Percentiles rank a stretch among this genome's conserved stretches.
Evolutionary conservation across 2,329 filamentous ascomycete species (phyloP).

Genomic region (Verticillium tricorpus): DNA sequence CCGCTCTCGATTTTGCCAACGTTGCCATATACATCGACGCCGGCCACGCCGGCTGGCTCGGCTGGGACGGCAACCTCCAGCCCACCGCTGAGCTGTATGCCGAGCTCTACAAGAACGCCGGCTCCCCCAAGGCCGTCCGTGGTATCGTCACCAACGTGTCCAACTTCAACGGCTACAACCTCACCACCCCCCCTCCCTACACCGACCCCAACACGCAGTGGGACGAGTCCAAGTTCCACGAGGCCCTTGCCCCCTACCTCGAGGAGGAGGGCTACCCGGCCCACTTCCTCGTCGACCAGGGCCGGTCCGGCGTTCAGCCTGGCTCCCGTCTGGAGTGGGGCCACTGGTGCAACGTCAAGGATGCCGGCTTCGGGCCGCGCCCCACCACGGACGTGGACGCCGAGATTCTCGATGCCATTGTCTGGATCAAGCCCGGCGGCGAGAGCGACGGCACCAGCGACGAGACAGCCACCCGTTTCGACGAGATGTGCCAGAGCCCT

Average conservation of each 20-base stretch:
- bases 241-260: conserved; percentile 10
- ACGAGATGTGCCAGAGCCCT: conserved; percentile 41
- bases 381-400: conserved; percentile 48
- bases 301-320: conserved; percentile 33
- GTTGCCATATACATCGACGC: conserved; percentile 32
- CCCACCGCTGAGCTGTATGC: conserved; percentile 21
- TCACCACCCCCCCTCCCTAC: conserved; percentile 17
- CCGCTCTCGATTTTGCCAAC: conserved; percentile 28
- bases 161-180: conserved; percentile 25
- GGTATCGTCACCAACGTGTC: conserved; percentile 30
- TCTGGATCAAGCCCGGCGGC: conserved; percentile 56
- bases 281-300: conserved; percentile 13
- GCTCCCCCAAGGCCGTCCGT: conserved; percentile 27
- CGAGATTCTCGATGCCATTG: conserved; percentile 48
- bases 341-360: conserved; percentile 55
- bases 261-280: conserved; percentile 11
- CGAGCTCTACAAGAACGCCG: conserved; percentile 25
- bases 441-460: conserved; percentile 29
- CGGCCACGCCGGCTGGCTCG: conserved; percentile 33
- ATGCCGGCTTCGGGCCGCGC: conserved; percentile 48
- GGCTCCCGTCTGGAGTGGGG: conserved; percentile 48
- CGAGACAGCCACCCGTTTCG: conserved; percentile 35
- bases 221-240: conserved; percentile 14
- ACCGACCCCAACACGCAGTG: conserved; percentile 14
- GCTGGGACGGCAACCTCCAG: conserved; percentile 24